Base-by-base conservation (phyloP, 441 rosid genomes). In the Raphanus hybrid region DNA sequence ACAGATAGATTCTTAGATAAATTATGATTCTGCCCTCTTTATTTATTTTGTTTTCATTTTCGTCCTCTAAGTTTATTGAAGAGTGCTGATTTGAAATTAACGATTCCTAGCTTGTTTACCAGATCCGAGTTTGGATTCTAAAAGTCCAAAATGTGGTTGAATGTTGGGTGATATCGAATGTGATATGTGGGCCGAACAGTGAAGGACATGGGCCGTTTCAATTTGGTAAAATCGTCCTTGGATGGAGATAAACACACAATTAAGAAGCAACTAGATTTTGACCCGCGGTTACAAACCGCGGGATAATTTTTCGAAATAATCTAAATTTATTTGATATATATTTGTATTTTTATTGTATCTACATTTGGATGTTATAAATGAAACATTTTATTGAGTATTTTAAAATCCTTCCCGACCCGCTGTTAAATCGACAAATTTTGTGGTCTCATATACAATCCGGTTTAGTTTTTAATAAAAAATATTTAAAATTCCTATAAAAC, bases 1-100 rank as follows among this genome's bases (percentile, higher is more conserved):
- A n/a, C n/a, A n/a, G n/a, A n/a, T n/a, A n/a, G 6, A 72, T 59
- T 78, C 43, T 7, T 5, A 62, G 69, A 61, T 78, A 50, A 50
- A 73, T 67, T 73, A 2, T n/a, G 14, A 2, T 68, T 73, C 54
- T 18, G 5, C 59, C 64, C 62, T 37, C 0, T 23, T 5, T 7
- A 6, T 16, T 37, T 35, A 12, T 14, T 7, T 32, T 0, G 0
- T n/a, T 62, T 68, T 12, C 20, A 2, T 39, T 78, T 68, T 14
- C 3, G 14, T 29, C 80, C 34, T 6, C 0, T 35, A 50, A 61
- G 6, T 23, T 76, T 43, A 43, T 11, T 11, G 50, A 23, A 11
- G 50, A 4, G 50, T 0, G 48, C 0, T 6, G 54, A 4, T 45
- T 14, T 50, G 2, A 8, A 16, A 52, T 52, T 52, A 4, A 48